Percentiles rank a stretch among this genome's conserved stretches.
Evolutionary conservation across 2,329 filamentous ascomycete species (phyloP).

Genomic region (Sarocladiaceae sp.): DNA sequence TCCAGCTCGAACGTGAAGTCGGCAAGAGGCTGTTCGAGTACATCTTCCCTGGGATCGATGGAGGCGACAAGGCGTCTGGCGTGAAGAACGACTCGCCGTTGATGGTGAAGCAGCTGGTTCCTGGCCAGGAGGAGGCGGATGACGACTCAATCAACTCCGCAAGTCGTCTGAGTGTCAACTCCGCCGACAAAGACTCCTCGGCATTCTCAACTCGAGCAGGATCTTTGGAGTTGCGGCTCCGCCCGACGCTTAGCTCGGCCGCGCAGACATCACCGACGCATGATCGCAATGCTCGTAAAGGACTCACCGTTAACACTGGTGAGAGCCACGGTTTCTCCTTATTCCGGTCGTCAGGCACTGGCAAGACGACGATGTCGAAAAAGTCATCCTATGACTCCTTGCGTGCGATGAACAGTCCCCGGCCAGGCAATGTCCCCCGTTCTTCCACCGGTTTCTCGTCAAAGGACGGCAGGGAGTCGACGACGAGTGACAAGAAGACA

Average conservation of each 20-base stretch:
- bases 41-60: slow-evolving; percentile 81
- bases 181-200: slow-evolving; percentile 38
- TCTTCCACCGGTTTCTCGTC: slow-evolving; percentile 39
- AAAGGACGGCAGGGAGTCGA: slow-evolving; percentile 31
- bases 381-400: slow-evolving; percentile 54
- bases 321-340: slow-evolving; percentile 47
- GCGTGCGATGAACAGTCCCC: slow-evolving; percentile 31
- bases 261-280: slow-evolving; percentile 19
- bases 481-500: slow-evolving; percentile 36
- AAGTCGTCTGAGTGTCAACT: slow-evolving; percentile 29
- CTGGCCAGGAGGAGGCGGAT: slow-evolving; percentile 24
- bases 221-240: slow-evolving; percentile 74
- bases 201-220: slow-evolving; percentile 58
- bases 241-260: slow-evolving; percentile 68
- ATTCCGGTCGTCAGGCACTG: slow-evolving; percentile 35
- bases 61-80: slow-evolving; percentile 40
- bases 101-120: slow-evolving; percentile 34
- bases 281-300: slow-evolving; percentile 35
- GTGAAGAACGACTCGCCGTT: slow-evolving; percentile 57
- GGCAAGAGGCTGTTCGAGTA: slow-evolving; percentile 94
- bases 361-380: slow-evolving; percentile 39
- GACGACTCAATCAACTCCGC: slow-evolving; percentile 33
- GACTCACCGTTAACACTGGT: slow-evolving; percentile 40
- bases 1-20: slow-evolving; percentile 88
- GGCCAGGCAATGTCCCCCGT: slow-evolving; percentile 36